These are phyloP conservation scores for Phytophthora fragariae DNA, from an alignment of 352 stramenopile genomes.

Conservation along the genomic window DNA sequence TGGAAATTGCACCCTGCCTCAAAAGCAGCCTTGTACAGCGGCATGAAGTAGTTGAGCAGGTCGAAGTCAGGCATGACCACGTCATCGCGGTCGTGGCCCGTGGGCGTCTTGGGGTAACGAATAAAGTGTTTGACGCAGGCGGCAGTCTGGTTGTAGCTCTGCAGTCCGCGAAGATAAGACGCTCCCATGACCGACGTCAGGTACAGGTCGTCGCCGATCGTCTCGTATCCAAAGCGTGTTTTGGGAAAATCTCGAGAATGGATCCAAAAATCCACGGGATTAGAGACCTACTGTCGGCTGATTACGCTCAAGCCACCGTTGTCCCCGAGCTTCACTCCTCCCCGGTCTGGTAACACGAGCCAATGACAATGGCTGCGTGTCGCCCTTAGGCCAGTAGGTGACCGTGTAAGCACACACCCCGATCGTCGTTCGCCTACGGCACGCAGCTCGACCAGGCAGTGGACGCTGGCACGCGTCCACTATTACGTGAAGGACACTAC, in stretches of 20 bases:
- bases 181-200: constrained; percentile 79
- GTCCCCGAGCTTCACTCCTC: too few relatives aligned
- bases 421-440: too few relatives aligned
- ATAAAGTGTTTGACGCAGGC: constrained; percentile 91
- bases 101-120: constrained; percentile 62
- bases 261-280: constrained; percentile 91
- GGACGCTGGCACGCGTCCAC: too few relatives aligned
- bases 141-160: constrained; percentile 65
- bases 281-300: too few relatives aligned
- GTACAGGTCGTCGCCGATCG: constrained; percentile 91
- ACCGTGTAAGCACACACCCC: too few relatives aligned
- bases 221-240: constrained; percentile 92
- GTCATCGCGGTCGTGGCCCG: constrained; percentile 20
- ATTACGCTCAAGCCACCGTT: too few relatives aligned
- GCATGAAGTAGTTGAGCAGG: constrained; percentile 81
- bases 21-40: constrained; percentile 74
- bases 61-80: constrained; percentile 51
- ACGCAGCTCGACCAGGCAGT: too few relatives aligned
- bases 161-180: constrained; percentile 75
- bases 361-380: too few relatives aligned
- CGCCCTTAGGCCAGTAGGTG: too few relatives aligned
- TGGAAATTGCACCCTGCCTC: constrained; percentile 68
- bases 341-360: too few relatives aligned
- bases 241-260: constrained; percentile 78
- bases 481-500: too few relatives aligned